Base-by-base conservation (phyloP, 1,284 basidiomycete species). In the Trichosporon sp. region DNA sequence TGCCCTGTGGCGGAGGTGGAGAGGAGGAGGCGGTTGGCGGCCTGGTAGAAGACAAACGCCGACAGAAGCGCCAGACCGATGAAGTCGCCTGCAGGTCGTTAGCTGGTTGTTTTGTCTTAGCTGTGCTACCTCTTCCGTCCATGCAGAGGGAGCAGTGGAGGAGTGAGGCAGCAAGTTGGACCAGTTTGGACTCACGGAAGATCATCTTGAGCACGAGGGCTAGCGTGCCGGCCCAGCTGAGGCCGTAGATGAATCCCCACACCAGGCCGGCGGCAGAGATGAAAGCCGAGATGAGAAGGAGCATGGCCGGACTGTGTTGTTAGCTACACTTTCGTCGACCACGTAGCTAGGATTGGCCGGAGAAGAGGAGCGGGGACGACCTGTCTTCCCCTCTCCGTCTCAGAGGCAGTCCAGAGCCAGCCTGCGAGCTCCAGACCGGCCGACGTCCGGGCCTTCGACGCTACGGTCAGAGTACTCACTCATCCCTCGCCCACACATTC, bases 401-500 rank as follows among this genome's bases (percentile, higher is more conserved):
- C 26, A 26, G 26, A 26, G 26, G 26, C 26, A 37, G 35, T 37
- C 4, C 35, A 37, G 35, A 37, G 5, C 35, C 35, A 37, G 35
- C 5, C 43, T 46, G 16, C 10, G 2, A n/a, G 43, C 14, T 4
- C 11, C 43, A 11, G 43, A 46, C 43, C 1, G 43, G 16, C 3
- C 16, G 1, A 16, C 16, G 4, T 37, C 35, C 35, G 35, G 35
- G 35, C 35, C 35, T 37, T 37, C 35, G 35, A 10, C 35, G 6
- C 35, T 37, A 5, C 35, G 35, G 10, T 46, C 43, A 14, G 43
- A 14, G 14, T 11, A 79, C 79, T 74, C 69, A 82, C 81, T 97
- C 94, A 82, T 98, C 95, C 81, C 95, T 87, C 31, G 94, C 93
- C 94, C 95, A 97, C 4, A 92, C 93, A 82, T 98, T 97, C 87